Evolutionary conservation across 2,329 filamentous ascomycete genomes (phyloP).

Genomic region (Juglanconis oblonga): DNA sequence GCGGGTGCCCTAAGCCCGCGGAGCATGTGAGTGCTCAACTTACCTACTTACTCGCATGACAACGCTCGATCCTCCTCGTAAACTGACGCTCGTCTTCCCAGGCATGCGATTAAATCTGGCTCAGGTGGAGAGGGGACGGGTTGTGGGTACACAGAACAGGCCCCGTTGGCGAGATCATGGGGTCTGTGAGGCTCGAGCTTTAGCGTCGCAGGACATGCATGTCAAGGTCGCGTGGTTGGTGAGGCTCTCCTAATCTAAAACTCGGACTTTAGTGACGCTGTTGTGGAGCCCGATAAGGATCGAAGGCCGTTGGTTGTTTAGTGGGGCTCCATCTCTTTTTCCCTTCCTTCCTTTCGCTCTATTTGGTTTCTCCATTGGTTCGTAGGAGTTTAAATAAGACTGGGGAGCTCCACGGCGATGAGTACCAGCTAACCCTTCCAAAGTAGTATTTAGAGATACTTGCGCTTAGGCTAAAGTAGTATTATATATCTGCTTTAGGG

Average conservation of each 20-base stretch:
- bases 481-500: too few species aligned
- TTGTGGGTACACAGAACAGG: background rate
- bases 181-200: background rate
- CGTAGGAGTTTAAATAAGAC: too few species aligned
- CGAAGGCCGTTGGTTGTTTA: too few species aligned
- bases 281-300: too few species aligned
- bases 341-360: too few species aligned
- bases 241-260: background rate
- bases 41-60: background rate
- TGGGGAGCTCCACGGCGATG: too few species aligned
- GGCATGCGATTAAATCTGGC: background rate
- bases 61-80: background rate
- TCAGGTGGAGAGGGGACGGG: background rate
- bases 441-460: too few species aligned
- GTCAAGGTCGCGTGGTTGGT: background rate
- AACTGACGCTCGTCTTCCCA: background rate
- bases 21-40: constrained; percentile 12
- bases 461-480: too few species aligned
- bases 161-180: background rate
- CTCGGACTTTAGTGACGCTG: too few species aligned
- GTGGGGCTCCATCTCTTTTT: too few species aligned
- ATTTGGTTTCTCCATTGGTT: too few species aligned
- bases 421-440: too few species aligned
- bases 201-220: background rate
- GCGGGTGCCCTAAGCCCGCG: constrained; percentile 20